A percentile compares a stretch with the other conserved stretches of the same genome.
phyloP scores from a whole-genome alignment of 805 yeast genomes.

The Komagataella mondaviorum region DNA sequence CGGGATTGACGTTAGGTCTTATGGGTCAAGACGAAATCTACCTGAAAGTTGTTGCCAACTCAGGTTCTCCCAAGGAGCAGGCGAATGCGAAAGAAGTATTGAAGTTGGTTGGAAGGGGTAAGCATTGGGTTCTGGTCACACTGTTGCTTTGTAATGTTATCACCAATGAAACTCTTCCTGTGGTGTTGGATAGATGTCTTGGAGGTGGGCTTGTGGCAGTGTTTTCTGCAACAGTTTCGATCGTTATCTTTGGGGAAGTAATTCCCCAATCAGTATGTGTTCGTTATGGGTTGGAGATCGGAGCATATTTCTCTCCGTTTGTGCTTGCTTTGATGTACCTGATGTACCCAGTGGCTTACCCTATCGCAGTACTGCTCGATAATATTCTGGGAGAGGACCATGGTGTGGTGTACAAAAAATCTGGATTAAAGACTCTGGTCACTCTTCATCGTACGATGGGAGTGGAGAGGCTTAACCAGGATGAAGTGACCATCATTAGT shows the following conservation, averaged over 20 bases:
- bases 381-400: constrained; percentile 85
- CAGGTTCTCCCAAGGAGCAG: constrained; percentile 69
- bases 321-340: constrained; percentile 74
- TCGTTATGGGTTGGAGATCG: constrained; percentile 82
- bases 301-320: constrained; percentile 83
- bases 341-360: constrained; percentile 88
- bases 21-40: constrained; percentile 99
- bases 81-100: constrained; percentile 62
- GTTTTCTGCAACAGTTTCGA: constrained; percentile 80
- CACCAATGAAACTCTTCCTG: constrained; percentile 90
- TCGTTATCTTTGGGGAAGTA: constrained; percentile 91
- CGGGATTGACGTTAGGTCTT: constrained; percentile 84
- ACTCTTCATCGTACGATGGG: constrained; percentile 92
- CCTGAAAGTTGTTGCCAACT: constrained; percentile 73
- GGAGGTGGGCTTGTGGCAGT: constrained; percentile 99
- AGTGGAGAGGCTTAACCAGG: constrained; percentile 82
- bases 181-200: constrained; percentile 79
- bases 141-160: constrained; percentile 75
- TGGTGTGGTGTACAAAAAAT: constrained; percentile 86
- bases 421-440: constrained; percentile 87
- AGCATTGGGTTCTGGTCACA: constrained; percentile 94
- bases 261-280: constrained; percentile 93
- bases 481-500: constrained; percentile 90
- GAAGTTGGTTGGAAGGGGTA: constrained; percentile 61
- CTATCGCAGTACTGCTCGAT: constrained; percentile 74